phyloP scores from a whole-genome alignment of 495 filamentous ascomycete species.

The Penicillium mononematosum region DNA sequence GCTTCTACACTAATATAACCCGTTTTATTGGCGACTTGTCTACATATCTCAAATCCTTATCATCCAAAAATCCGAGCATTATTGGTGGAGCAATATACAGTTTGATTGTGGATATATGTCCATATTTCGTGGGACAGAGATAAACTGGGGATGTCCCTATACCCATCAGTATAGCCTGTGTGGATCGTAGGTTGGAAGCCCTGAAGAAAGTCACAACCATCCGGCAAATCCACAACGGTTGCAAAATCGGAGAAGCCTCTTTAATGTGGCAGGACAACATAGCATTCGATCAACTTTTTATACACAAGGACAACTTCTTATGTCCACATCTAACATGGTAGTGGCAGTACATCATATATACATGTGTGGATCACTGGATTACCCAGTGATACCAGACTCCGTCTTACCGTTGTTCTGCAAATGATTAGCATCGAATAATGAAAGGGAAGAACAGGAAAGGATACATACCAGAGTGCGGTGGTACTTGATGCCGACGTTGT shows the following conservation, averaged over 20 bases:
- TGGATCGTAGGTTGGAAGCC: neutral
- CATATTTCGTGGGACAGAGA: neutral
- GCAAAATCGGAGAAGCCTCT: neutral
- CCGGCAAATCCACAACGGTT: neutral
- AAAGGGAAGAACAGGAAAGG: neutral
- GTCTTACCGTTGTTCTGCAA: slow-evolving; percentile 19
- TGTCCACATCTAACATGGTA: neutral
- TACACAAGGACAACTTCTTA: neutral
- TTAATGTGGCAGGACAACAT: neutral
- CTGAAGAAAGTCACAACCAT: neutral
- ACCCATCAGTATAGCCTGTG: neutral
- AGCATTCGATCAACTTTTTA: neutral
- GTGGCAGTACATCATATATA: neutral
- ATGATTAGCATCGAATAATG: slow-evolving; percentile 1
- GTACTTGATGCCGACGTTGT: slow-evolving; percentile 36
- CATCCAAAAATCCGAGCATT: neutral
- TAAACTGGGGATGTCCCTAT: neutral
- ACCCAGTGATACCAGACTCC: slow-evolving; percentile 20
- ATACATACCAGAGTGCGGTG: slow-evolving; percentile 21
- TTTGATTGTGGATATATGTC: neutral
- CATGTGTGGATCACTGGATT: neutral
- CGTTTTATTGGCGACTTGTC: neutral
- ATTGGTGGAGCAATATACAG: neutral
- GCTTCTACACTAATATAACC: neutral
- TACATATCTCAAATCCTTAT: neutral